Percentiles rank a stretch among this genome's conserved stretches.
These are phyloP conservation scores for Monilinia fructigena DNA, from an alignment of 2,329 filamentous ascomycete species.

Conservation along the genomic window DNA sequence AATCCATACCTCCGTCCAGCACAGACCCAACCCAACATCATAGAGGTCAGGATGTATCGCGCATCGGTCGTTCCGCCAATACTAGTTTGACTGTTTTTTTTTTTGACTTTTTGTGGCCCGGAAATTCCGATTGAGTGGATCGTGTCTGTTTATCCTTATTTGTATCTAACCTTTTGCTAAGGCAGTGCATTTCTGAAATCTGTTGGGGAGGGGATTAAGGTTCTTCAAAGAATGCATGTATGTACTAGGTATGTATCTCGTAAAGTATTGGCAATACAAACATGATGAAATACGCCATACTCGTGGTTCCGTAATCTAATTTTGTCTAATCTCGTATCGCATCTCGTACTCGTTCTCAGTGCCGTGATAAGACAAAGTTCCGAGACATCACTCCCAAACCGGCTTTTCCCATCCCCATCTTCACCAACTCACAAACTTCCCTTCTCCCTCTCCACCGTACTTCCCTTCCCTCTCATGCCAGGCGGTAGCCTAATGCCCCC, in stretches of 20 bases:
- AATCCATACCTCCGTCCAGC: neutral
- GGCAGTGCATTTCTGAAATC: neutral
- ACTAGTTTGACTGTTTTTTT: neutral
- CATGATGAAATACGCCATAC: neutral
- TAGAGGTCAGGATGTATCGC: neutral
- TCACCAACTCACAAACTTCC: conserved; percentile 7
- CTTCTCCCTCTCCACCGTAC: conserved; percentile 15
- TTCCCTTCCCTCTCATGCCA: conserved; percentile 42
- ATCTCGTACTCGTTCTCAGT: neutral
- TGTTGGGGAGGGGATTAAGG: neutral
- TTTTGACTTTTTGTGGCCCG: neutral
- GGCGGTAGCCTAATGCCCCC: conserved; percentile 57
- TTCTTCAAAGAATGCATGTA: neutral
- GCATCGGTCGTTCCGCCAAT: conserved; percentile 1
- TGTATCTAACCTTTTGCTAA: neutral
- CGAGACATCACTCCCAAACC: too few relatives aligned
- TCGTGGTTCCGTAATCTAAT: neutral
- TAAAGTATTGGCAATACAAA: neutral
- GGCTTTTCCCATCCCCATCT: neutral
- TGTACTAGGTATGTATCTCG: conserved; percentile 4
- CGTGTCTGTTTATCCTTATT: neutral
- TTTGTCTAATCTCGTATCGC: neutral
- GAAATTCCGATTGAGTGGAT: neutral
- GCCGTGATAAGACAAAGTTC: neutral
- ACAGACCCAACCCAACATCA: neutral